Base-by-base conservation (phyloP, 2,329 filamentous ascomycete genomes). In the Acrocalymma vagum region DNA sequence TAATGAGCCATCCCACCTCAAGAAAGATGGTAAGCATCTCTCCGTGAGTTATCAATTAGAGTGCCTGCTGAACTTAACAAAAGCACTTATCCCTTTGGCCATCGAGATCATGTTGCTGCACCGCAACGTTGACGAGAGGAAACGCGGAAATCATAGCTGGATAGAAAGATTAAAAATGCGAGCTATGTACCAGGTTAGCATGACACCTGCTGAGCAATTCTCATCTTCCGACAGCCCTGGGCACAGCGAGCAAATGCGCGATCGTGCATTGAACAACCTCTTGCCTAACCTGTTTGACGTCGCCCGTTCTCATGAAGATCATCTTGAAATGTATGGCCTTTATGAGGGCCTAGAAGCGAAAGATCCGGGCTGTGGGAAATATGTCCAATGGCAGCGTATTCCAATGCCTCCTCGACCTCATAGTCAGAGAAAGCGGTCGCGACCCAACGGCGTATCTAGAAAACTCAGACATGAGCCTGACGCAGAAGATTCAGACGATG, bases 1-100 rank as follows among this genome's bases (percentile, higher is more conserved):
- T 32, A 51, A 50, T n/a, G 65, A 69, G 26, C 63, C 65, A 6
- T 59, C 65, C 3, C 65, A 69, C 29, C 46, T 69, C 7, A 56
- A 55, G 27, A 54, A 58, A 24, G 25, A 48, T n/a, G 44, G 64
- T 63, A 54, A 43, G 55, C 38, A 27, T 9, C 13, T 21, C 24
- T 10, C 9, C 4, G 8, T 6, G 15, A 4, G 7, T 4, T 17
- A 5, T 15, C n/a, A n/a, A n/a, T n/a, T n/a, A n/a, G n/a, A n/a
- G n/a, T 7, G 7, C 17, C 2, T n/a, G 3, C 7, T 16, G 9
- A 18, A 21, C 5, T 9, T 7, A 14, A 10, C 24, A 29, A 36
- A 24, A 66, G 62, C 55, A 3, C 55, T 66, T 4, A 39, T 60
- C 23, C 55, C 45, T 6, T 29, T 67, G 13, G 62, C 59, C 3